Evolutionary conservation across 2,329 filamentous ascomycete genomes (phyloP), one percentile per base, ranked within the genome.

Genomic region (Trichoderma semiorbis): DNA sequence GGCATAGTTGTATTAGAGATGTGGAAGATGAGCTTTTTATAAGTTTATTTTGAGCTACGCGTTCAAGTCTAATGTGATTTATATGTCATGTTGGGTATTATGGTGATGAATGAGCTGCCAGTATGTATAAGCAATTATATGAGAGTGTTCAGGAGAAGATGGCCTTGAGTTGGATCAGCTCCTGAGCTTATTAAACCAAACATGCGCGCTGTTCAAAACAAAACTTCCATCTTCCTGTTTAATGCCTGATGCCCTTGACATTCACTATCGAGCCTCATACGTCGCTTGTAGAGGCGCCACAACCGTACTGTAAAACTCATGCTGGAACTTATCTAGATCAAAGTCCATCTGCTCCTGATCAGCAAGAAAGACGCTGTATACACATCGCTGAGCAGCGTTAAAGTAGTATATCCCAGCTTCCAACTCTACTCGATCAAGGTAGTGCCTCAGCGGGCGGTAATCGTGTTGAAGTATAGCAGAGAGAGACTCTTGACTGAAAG

Each of bases 331-430:
- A 18, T 70, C 68, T 24, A 62, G 16, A 12, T 70, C 68, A 55
- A 70, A 70, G 24, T 70, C 68, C 68, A 70, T 70, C 43, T 70
- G 68, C 1, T 30, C 28, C 6, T 57, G 68, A 43, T 70, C 68
- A 10, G 68, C 58, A 7, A 70, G 26, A 18, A 70, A 70, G 3
- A 70, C 68, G n/a, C 68, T 43, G 4, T 70, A 70, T 7, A 70
- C 68, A 2, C 68, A 70, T 10, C 68, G 30, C n/a, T 70, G 68
- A 12, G 68, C 68, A 11, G 68, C 68, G 3, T 70, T 70, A 4
- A 70, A 70, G 30, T 70, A 70, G 18, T 62, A 70, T 11, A 70
- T 70, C 12, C 68, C 68, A 11, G 68, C 68, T n/a, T 70, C 68
- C 12, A 39, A 12, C 43, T 70, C 68, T 5, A 70, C 68, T 2